These are phyloP conservation scores for Solidago caesia DNA, from an alignment of 129 eudicot genomes.

Conservation along the genomic window DNA sequence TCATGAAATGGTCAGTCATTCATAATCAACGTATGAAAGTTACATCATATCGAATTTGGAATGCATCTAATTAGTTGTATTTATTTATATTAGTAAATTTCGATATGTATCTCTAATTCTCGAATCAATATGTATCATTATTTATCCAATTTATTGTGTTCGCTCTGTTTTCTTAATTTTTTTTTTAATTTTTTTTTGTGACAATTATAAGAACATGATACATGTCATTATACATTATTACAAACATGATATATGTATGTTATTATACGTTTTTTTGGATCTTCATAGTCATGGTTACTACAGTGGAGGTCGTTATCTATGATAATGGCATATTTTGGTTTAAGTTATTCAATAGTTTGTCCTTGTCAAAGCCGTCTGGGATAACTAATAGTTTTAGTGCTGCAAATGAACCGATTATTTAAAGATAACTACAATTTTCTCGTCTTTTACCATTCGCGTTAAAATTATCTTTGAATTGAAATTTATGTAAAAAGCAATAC, in stretches of 20 bases:
- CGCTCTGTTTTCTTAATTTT: neutral
- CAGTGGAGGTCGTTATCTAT: conserved; percentile 16
- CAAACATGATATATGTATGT: neutral
- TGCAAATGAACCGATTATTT: neutral
- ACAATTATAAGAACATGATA: neutral
- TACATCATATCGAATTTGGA: conserved; percentile 6
- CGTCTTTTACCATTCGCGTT: too few relatives aligned
- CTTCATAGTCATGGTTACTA: neutral
- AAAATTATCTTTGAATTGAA: too few relatives aligned
- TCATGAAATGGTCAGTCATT: neutral
- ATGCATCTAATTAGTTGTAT: neutral
- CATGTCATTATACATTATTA: too few relatives aligned
- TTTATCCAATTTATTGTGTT: neutral
- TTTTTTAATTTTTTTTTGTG: neutral
- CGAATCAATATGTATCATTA: neutral
- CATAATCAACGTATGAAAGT: conserved; percentile 1
- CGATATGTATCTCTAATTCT: neutral
- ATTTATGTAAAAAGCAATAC: too few relatives aligned
- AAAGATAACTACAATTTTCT: too few relatives aligned
- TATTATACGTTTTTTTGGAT: conserved; percentile 20
- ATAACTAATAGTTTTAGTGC: neutral
- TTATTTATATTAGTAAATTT: neutral
- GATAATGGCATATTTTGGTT: conserved; percentile 19
- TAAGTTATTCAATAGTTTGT: conserved; percentile 24
- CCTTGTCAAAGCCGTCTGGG: conserved; percentile 29